phyloP scores from a whole-genome alignment of 129 eudicot genomes.

The Flaveria linearis region DNA sequence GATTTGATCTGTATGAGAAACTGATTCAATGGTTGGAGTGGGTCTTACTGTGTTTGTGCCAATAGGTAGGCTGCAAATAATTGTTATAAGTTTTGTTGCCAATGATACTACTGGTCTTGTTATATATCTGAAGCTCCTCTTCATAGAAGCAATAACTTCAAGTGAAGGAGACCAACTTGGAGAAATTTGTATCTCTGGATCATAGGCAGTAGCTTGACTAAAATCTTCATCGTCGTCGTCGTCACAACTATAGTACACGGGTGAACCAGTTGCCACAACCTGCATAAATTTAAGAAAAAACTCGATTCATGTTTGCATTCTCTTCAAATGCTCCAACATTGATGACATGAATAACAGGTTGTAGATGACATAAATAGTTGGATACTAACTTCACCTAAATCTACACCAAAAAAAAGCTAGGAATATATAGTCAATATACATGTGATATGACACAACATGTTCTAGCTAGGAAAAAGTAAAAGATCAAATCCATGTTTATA shows the following conservation, averaged over 20 bases:
- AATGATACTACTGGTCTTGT: constrained; percentile 46
- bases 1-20: constrained; percentile 35
- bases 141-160: constrained; percentile 27
- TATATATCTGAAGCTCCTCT: constrained; percentile 50
- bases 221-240: constrained; percentile 43
- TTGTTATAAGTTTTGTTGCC: constrained; percentile 41
- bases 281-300: constrained; percentile 35
- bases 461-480: neutral
- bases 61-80: constrained; percentile 39
- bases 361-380: neutral
- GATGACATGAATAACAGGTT: neutral
- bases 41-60: constrained; percentile 45
- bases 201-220: constrained; percentile 28
- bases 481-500: neutral
- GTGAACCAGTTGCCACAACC: constrained; percentile 53
- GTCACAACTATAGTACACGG: constrained; percentile 59
- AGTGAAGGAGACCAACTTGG: constrained; percentile 26
- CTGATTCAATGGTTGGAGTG: constrained; percentile 24
- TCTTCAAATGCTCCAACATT: neutral
- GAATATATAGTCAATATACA: neutral
- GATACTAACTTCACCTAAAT: neutral
- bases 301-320: neutral
- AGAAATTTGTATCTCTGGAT: constrained; percentile 32
- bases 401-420: neutral
- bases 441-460: neutral